Evolutionary conservation across 805 yeast species (phyloP), one percentile per base, ranked within the genome.

Genomic region (Kluyveromyces wickerhamii): DNA sequence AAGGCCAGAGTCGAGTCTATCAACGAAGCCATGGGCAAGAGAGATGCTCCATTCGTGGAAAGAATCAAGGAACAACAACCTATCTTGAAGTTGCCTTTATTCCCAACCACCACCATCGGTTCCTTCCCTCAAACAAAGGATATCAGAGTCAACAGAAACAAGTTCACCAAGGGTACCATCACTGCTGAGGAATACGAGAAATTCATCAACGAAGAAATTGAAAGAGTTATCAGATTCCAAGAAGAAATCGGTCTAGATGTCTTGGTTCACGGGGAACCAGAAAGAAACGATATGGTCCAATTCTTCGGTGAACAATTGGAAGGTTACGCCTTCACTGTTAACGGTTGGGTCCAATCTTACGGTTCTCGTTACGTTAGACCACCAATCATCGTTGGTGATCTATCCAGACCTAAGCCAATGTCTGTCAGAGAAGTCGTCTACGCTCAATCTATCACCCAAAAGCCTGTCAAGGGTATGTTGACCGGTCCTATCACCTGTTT

Each of bases 121-220:
- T 92, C 99, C 48, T 92, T 92, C 96, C 99, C 99, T 57, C 99
- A 92, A 77, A 92, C 99, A 67, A 86, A 87, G 76, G 98, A 92
- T 67, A 92, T 92, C 71, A 85, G 98, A 77, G 69, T 88, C 66
- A 82, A 83, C 83, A 89, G 99, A 78, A 87, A 89, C 81, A 92
- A 89, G 74, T 87, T 83, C 71, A 74, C 83, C 67, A 92, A 92
- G 80, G 99, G 99, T 66, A 82, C 85, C 59, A 80, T 92, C 61
- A 67, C 96, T 60, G 80, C 86, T 63, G 94, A 83, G 70, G 88
- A 87, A 67, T 92, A 92, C 74, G 95, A 92, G 70, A 67, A 77
- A 62, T 92, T 92, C 79, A 92, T 92, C 67, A 85, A 92, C 74
- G 72, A 86, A 71, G 97, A 92, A 77, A 92, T 92, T 54, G 89